Percentiles rank a stretch among this genome's conserved stretches.
Conservation (phyloP, 495 filamentous ascomycete species). For the Clavariopsis aquatica region DNA sequence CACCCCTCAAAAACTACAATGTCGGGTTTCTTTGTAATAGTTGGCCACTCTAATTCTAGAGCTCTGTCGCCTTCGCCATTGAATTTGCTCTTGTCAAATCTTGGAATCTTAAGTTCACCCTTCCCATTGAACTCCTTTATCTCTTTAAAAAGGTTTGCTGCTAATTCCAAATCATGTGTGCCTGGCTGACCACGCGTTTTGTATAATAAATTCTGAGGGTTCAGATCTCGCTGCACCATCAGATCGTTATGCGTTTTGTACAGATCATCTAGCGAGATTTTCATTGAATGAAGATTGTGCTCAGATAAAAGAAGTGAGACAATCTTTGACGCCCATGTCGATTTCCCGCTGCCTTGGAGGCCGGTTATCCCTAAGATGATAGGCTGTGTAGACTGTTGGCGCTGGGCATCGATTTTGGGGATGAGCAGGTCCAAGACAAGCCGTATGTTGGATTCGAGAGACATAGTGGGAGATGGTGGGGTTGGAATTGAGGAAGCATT, state of each 20-base stretch:
- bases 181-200: constrained; percentile 23
- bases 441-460: constrained; percentile 13
- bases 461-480: too few species aligned
- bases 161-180: constrained; percentile 27
- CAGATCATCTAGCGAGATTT: constrained; percentile 27
- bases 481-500: too few species aligned
- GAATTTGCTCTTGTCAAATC: constrained; percentile 33
- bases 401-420: constrained; percentile 6
- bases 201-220: constrained; percentile 22
- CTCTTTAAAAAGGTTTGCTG: constrained; percentile 13
- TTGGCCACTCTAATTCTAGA: constrained; percentile 7
- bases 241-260: constrained; percentile 27
- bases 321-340: constrained; percentile 23
- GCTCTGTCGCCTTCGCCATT: constrained; percentile 29
- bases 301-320: background rate
- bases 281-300: constrained; percentile 12
- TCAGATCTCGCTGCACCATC: constrained; percentile 9
- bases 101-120: constrained; percentile 14
- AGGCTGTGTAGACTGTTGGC: background rate
- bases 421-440: constrained; percentile 7
- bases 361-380: constrained; percentile 31
- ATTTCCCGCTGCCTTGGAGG: constrained; percentile 29
- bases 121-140: background rate
- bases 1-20: constrained; percentile 80
- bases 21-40: constrained; percentile 37